These are phyloP conservation scores for Gossypium laxum DNA, from an alignment of 441 rosid genomes.

Conservation along the genomic window DNA sequence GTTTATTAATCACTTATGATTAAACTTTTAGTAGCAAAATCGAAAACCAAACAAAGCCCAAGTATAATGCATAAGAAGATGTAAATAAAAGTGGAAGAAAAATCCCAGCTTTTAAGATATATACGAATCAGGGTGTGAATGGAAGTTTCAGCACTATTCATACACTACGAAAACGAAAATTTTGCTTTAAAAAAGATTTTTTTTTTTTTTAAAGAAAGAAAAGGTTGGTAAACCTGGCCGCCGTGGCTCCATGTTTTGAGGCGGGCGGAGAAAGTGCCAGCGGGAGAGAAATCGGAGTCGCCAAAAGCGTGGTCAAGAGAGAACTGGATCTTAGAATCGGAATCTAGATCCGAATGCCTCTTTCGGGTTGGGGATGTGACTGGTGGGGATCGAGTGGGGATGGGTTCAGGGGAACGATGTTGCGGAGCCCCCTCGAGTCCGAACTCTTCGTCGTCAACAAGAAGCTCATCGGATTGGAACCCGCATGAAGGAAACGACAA, in stretches of 20 bases:
- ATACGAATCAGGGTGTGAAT: neutral
- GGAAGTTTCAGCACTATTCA: neutral
- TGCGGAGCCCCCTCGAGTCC: slow-evolving; percentile 46
- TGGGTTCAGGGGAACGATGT: slow-evolving; percentile 25
- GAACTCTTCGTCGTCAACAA: slow-evolving; percentile 68
- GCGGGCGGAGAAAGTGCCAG: slow-evolving; percentile 84
- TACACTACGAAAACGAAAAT: neutral
- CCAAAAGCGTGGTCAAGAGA: slow-evolving; percentile 86
- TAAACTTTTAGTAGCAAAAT: neutral
- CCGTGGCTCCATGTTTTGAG: slow-evolving; percentile 74
- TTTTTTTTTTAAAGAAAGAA: too few relatives aligned
- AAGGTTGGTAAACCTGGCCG: slow-evolving; percentile 41
- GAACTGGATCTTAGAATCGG: slow-evolving; percentile 85
- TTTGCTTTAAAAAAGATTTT: neutral
- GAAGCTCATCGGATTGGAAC: slow-evolving; percentile 84
- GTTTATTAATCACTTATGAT: neutral
- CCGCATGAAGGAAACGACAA: slow-evolving; percentile 22
- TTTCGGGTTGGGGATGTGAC: slow-evolving; percentile 27
- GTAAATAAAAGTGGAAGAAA: neutral
- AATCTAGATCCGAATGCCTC: slow-evolving; percentile 55
- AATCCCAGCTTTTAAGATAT: neutral
- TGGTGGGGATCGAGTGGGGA: slow-evolving; percentile 23
- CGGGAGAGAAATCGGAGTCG: slow-evolving; percentile 62
- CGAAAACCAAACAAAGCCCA: neutral
- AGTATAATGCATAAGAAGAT: neutral